Conservation (phyloP, 495 filamentous ascomycete genomes). For the Aspergillus haitiensis region DNA sequence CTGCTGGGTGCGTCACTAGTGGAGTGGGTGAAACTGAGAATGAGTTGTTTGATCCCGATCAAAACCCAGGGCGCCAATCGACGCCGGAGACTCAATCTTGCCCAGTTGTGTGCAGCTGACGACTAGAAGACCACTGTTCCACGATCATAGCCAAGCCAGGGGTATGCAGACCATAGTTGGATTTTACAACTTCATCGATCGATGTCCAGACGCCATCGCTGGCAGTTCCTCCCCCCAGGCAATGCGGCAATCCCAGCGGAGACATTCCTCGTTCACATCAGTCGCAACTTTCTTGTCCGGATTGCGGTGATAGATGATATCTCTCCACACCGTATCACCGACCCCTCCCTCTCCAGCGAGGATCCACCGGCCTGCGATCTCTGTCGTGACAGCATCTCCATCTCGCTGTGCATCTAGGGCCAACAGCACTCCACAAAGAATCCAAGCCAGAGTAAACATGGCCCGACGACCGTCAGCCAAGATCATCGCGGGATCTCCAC, state of each 20-base stretch:
- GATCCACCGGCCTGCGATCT: conserved; percentile 40
- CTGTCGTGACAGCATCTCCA: conserved; percentile 28
- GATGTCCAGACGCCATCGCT: conserved; percentile 29
- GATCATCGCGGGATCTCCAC: conserved; percentile 5
- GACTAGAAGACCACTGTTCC: too few relatives aligned
- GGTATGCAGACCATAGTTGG: too few relatives aligned
- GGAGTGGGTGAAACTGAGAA: too few relatives aligned
- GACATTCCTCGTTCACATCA: conserved; percentile 18
- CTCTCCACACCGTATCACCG: conserved; percentile 34
- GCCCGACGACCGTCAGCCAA: conserved; percentile 37
- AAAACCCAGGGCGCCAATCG: too few relatives aligned
- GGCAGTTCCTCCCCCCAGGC: conserved; percentile 37
- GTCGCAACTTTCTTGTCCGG: not conserved
- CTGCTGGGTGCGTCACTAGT: too few relatives aligned
- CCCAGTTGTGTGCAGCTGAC: too few relatives aligned
- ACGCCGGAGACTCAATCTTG: too few relatives aligned
- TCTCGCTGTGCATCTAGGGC: conserved; percentile 36
- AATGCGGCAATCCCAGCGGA: conserved; percentile 38
- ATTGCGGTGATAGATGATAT: conserved; percentile 24
- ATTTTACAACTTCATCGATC: conserved; percentile 24
- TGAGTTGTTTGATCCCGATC: too few relatives aligned
- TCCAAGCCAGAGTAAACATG: conserved; percentile 42
- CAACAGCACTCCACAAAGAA: conserved; percentile 32
- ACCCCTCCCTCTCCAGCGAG: conserved; percentile 31
- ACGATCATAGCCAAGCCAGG: too few relatives aligned